phyloP scores from a whole-genome alignment of 495 filamentous ascomycete genomes.

The Cryomyces minteri region DNA sequence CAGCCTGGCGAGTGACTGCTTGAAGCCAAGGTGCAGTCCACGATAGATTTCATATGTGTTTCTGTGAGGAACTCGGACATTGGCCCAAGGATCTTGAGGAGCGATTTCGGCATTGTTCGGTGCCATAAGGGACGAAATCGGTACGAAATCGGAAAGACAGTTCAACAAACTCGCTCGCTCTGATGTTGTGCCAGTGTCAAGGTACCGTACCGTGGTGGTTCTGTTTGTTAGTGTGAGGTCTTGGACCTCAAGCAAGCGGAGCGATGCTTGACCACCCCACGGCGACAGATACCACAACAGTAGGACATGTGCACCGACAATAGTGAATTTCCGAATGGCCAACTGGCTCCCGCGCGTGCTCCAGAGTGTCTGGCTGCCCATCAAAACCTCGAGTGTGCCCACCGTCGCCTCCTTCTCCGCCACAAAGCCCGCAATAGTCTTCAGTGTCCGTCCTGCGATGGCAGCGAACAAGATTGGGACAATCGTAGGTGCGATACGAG shows the following conservation, averaged over 20 bases:
- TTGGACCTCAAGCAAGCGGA: conserved; percentile 6
- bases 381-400: conserved; percentile 7
- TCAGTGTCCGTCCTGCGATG: conserved; percentile 6
- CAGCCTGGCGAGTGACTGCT: neutral
- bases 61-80: conserved; percentile 9
- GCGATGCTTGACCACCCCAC: conserved; percentile 11
- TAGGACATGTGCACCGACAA: conserved; percentile 9
- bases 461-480: conserved; percentile 14
- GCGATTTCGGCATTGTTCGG: conserved; percentile 3
- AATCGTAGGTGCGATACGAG: conserved; percentile 9
- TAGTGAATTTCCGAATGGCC: conserved; percentile 6
- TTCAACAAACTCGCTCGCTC: neutral
- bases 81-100: conserved; percentile 10
- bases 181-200: no score
- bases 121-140: conserved; percentile 4
- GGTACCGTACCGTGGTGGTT: conserved; percentile 7
- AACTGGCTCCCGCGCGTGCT: conserved; percentile 11
- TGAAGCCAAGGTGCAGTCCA: conserved; percentile 2
- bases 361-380: conserved; percentile 12
- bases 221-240: no score
- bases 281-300: conserved; percentile 13
- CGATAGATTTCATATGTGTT: conserved; percentile 4
- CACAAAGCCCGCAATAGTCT: conserved; percentile 6
- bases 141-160: conserved; percentile 1
- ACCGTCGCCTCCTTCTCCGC: conserved; percentile 10